These are phyloP conservation scores for Mycocentrospora acerina DNA, from an alignment of 2,329 filamentous ascomycete genomes.

Conservation along the genomic window DNA sequence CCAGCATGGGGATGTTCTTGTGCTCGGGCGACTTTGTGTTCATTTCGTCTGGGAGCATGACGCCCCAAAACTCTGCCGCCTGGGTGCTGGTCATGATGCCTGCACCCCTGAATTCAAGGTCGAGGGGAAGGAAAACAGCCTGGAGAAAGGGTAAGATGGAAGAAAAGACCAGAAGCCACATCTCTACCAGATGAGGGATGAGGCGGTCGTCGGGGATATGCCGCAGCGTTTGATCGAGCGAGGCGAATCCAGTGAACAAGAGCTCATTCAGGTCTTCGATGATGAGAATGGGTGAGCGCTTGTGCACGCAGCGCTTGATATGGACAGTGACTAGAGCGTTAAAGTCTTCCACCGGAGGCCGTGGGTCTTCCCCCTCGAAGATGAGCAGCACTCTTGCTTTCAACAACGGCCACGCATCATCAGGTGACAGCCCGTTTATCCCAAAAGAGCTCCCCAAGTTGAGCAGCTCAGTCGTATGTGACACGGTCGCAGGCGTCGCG, in stretches of 20 bases:
- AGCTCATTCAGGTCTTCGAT: slow-evolving; percentile 77
- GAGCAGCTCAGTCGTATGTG: slow-evolving; percentile 44
- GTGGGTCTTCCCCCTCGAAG: slow-evolving; percentile 78
- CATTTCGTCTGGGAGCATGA: slow-evolving; percentile 55
- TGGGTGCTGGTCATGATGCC: slow-evolving; percentile 79
- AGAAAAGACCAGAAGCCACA: slow-evolving; percentile 93
- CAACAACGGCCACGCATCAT: slow-evolving; percentile 81
- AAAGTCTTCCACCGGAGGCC: slow-evolving; percentile 80
- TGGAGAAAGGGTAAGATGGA: slow-evolving; percentile 91
- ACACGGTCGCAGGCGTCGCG: slow-evolving; percentile 28
- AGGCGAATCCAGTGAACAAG: slow-evolving; percentile 77
- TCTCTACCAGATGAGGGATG: slow-evolving; percentile 86
- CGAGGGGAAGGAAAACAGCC: slow-evolving; percentile 88
- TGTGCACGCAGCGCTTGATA: slow-evolving; percentile 75
- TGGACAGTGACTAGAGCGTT: slow-evolving; percentile 79
- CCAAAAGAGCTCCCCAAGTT: slow-evolving; percentile 51
- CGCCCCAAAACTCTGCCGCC: slow-evolving; percentile 88
- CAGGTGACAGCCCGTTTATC: slow-evolving; percentile 53
- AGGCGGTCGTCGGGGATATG: slow-evolving; percentile 80
- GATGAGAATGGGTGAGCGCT: slow-evolving; percentile 68
- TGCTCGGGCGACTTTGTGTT: slow-evolving; percentile 48
- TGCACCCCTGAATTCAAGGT: slow-evolving; percentile 86
- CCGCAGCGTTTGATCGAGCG: slow-evolving; percentile 79
- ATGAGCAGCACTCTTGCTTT: slow-evolving; percentile 75
- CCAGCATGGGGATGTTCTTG: slow-evolving; percentile 48